Evolutionary conservation across 2,329 filamentous ascomycete genomes (phyloP).

Genomic region (Botrytis sinoallii): DNA sequence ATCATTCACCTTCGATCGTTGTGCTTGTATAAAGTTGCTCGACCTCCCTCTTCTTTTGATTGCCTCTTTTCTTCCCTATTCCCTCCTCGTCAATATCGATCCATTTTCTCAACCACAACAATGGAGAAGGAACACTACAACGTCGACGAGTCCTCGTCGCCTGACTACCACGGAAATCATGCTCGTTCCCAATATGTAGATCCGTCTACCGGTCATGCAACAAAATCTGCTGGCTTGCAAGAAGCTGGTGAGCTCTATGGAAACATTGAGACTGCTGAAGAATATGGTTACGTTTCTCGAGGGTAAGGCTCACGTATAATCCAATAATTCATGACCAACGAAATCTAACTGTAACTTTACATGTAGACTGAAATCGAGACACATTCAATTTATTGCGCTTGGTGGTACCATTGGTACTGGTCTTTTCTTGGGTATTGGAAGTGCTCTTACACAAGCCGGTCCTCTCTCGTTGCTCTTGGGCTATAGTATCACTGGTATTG

Average conservation of each 20-base stretch:
- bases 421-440: slow-evolving; percentile 53
- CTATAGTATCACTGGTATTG: slow-evolving; percentile 50
- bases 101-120: slow-evolving; percentile 12
- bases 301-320: slow-evolving; percentile 39
- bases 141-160: slow-evolving; percentile 25
- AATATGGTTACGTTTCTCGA: slow-evolving; percentile 50
- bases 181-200: slow-evolving; percentile 28
- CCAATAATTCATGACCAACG: background rate
- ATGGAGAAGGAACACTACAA: slow-evolving; percentile 33
- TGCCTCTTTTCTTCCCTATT: background rate
- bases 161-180: slow-evolving; percentile 25
- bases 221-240: slow-evolving; percentile 37
- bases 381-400: slow-evolving; percentile 58
- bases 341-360: background rate
- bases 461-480: slow-evolving; percentile 52
- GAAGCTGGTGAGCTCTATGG: slow-evolving; percentile 54
- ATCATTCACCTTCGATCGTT: background rate
- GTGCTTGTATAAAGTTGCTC: slow-evolving; percentile 9
- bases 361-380: slow-evolving; percentile 43
- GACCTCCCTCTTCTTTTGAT: background rate
- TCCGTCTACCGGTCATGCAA: slow-evolving; percentile 28
- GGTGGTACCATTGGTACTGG: slow-evolving; percentile 56
- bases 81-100: background rate
- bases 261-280: slow-evolving; percentile 48
- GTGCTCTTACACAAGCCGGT: slow-evolving; percentile 51